Evolutionary conservation across 2,329 filamentous ascomycete species (phyloP), one percentile per base, ranked within the genome.

Genomic region (Fusarium falciforme): DNA sequence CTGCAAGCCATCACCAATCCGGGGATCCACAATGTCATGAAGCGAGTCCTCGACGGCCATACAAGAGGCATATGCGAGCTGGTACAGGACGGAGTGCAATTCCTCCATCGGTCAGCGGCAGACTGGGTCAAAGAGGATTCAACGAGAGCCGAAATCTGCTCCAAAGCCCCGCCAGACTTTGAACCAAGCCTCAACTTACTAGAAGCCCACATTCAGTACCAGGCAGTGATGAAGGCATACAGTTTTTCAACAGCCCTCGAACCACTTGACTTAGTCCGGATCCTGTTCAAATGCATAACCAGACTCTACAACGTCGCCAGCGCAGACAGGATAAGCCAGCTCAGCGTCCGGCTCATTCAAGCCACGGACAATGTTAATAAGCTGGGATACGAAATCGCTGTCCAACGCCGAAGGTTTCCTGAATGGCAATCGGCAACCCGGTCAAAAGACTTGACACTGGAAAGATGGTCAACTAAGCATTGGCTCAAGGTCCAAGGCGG

Each of bases 21-120:
- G 5, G 5, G 44, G 1, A 27, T 49, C 16, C 22, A 17, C 1
- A 11, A 11, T 1, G 2, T 49, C 16, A 27, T 49, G 44, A 49
- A 49, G 9, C 8, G 44, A 49, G 5, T 29, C 11, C 22, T 49
- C 0, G 25, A 49, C 5, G 44, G 44, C 1, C 44, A 49, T 7
- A 49, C 44, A 6, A 49, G 44, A 17, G 44, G 22, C 5, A 49
- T 49, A 29, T 49, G 44, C 2, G 44, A 49, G 44, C 22, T 49
- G 5, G 44, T n/a, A 11, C 0, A 1, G 5, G 44, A 16, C 8
- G 0, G 3, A 2, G 44, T 49, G 5, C 16, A 3, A 3, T 49
- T 49, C 14, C 25, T 49, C 3, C 44, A 49, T 5, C 44, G 25
- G 5, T 29, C 44, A 49, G 44, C 25, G 4, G 44, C 44, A 27